Evolutionary conservation across 768 basidiomycete genomes (phyloP).

Genomic region (Lyophyllum shimeji): DNA sequence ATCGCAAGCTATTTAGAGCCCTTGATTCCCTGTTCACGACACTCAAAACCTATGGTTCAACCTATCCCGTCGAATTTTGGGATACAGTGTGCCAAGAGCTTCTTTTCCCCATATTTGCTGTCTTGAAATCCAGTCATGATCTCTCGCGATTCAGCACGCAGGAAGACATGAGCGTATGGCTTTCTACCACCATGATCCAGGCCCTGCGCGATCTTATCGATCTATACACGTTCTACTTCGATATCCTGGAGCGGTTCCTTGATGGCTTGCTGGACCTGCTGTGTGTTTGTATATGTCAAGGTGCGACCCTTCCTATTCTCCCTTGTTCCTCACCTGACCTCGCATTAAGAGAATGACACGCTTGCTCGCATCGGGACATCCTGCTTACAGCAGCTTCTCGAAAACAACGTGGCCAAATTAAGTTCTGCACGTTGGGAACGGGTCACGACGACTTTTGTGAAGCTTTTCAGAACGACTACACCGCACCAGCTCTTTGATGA

Average conservation of each 20-base stretch:
- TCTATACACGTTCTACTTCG: conserved; percentile 94
- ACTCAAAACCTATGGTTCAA: conserved; percentile 82
- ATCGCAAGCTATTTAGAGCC: conserved; percentile 53
- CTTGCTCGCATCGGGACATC: conserved; percentile 97
- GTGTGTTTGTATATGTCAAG: conserved; percentile 98
- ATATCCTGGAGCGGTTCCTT: conserved; percentile 83
- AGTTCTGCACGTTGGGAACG: conserved; percentile 86
- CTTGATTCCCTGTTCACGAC: conserved; percentile 96
- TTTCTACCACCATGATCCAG: conserved; percentile 98
- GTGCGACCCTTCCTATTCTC: conserved; percentile 41
- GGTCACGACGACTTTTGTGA: conserved; percentile 89
- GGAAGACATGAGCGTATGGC: conserved; percentile 99
- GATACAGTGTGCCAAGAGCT: conserved; percentile 95
- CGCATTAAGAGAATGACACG: conserved; percentile 88
- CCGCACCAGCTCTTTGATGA: conserved; percentile 98
- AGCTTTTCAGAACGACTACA: conserved; percentile 96
- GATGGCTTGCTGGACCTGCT: conserved; percentile 93
- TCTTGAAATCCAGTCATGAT: conserved; percentile 91
- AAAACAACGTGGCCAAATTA: conserved; percentile 88
- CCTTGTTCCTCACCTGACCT: conserved; percentile 8
- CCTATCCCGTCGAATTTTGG: conserved; percentile 94
- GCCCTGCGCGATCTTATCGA: conserved; percentile 94
- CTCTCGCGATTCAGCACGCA: conserved; percentile 91
- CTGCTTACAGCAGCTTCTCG: conserved; percentile 93
- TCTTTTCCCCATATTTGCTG: conserved; percentile 97